Percentiles rank a stretch among this genome's conserved stretches.
Conservation (phyloP, 106 monocot genomes). For the Alisma plantagoaquatica region DNA sequence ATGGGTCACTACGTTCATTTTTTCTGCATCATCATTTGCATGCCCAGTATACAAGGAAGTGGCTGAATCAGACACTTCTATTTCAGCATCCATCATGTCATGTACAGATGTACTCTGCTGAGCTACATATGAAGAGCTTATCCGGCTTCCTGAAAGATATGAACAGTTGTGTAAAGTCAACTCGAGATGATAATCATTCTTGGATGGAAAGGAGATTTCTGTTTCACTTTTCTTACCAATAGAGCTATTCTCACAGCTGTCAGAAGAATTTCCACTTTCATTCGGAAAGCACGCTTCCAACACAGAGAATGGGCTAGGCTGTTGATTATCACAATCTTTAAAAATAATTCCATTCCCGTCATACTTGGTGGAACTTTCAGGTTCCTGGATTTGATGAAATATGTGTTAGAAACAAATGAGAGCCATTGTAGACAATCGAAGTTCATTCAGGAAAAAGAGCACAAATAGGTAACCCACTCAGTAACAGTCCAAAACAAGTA, state of each 20-base stretch:
- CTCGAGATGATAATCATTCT: slow-evolving; percentile 2
- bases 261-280: slow-evolving; percentile 46
- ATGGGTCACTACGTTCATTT: neutral
- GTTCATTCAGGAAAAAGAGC: no score
- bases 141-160: slow-evolving; percentile 16
- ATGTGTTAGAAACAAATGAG: no score
- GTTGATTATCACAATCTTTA: slow-evolving; percentile 21
- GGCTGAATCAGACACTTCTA: slow-evolving; percentile 29
- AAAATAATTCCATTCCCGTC: neutral
- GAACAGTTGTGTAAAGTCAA: neutral
- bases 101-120: neutral
- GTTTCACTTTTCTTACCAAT: slow-evolving; percentile 25
- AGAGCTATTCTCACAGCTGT: slow-evolving; percentile 32
- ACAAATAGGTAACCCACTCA: no score
- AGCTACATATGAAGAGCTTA: slow-evolving; percentile 12
- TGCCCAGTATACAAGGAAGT: slow-evolving; percentile 13
- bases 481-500: no score
- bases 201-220: neutral
- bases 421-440: no score
- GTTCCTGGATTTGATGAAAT: no score
- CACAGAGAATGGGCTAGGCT: slow-evolving; percentile 51
- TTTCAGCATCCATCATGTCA: slow-evolving; percentile 18
- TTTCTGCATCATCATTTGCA: slow-evolving; percentile 2
- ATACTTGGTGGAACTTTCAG: no score
- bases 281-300: slow-evolving; percentile 48